phyloP scores from a whole-genome alignment of 495 filamentous ascomycete genomes.

The Aeminium ludgeri region DNA sequence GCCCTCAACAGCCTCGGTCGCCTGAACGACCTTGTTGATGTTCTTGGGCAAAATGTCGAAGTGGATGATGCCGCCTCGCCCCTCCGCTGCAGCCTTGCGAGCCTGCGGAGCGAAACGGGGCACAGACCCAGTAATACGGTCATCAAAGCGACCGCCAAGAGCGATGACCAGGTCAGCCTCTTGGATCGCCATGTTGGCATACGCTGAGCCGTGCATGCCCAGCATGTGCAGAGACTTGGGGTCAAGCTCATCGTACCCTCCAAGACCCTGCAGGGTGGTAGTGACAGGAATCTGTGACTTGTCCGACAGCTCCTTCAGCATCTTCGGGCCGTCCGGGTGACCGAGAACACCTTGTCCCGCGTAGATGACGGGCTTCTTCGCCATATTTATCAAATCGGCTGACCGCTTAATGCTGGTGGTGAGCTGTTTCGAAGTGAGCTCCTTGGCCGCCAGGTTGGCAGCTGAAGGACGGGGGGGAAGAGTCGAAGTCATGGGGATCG shows the following conservation, averaged over 20 bases:
- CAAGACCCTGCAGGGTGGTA: conserved; percentile 61
- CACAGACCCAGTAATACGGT: conserved; percentile 52
- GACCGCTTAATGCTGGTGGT: conserved; percentile 43
- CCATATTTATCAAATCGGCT: conserved; percentile 49
- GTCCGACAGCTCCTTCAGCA: conserved; percentile 52
- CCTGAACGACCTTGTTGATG: conserved; percentile 75
- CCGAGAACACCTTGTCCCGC: conserved; percentile 55
- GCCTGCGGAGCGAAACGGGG: conserved; percentile 53
- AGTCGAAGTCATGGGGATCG: conserved; percentile 50
- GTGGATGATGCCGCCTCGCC: conserved; percentile 61
- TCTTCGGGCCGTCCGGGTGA: conserved; percentile 44
- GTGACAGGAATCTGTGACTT: conserved; percentile 62
- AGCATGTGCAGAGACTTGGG: conserved; percentile 67
- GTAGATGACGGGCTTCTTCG: conserved; percentile 64
- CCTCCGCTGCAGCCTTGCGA: conserved; percentile 47
- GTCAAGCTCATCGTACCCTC: conserved; percentile 62
- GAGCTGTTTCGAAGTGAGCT: conserved; percentile 41
- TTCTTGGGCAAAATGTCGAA: conserved; percentile 77
- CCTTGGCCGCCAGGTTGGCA: conserved; percentile 46
- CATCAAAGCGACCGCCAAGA: conserved; percentile 60
- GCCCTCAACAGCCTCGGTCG: conserved; percentile 63
- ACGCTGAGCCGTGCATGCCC: conserved; percentile 66
- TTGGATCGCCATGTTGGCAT: conserved; percentile 67
- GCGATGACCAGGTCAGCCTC: conserved; percentile 64
- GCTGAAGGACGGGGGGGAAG: conserved; percentile 53